Percentiles rank a stretch among this genome's conserved stretches.
Evolutionary conservation across 2,329 filamentous ascomycete species (phyloP).

Genomic region (Arthroderma sp.): DNA sequence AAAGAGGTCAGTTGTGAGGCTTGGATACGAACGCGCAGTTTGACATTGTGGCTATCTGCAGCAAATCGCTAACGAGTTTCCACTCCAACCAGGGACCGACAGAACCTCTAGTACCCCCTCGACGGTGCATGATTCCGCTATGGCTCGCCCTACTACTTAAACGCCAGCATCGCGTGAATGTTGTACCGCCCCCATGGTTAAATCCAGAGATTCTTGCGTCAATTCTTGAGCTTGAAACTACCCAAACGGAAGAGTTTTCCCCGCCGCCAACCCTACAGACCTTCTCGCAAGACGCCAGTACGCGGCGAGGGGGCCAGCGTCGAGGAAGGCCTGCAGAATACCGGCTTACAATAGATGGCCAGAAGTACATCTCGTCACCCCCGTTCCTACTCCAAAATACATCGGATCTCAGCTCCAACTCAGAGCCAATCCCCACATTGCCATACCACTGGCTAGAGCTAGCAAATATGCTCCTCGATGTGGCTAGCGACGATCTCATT

Average conservation of each 20-base stretch:
- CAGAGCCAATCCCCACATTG: slow-evolving; percentile 36
- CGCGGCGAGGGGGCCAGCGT: slow-evolving; percentile 17
- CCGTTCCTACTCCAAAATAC: slow-evolving; percentile 72
- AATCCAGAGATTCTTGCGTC: slow-evolving; percentile 59
- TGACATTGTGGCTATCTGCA: too few species aligned
- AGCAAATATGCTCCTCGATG: slow-evolving; percentile 71
- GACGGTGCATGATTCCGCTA: slow-evolving; percentile 65
- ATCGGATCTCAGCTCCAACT: slow-evolving; percentile 29
- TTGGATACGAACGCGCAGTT: too few species aligned
- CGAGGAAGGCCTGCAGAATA: slow-evolving; percentile 12
- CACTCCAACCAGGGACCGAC: slow-evolving; percentile 53
- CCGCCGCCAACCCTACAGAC: slow-evolving; percentile 57
- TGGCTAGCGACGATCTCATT: slow-evolving; percentile 70
- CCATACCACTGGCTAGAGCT: slow-evolving; percentile 96
- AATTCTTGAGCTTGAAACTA: slow-evolving; percentile 71
- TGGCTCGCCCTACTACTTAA: slow-evolving; percentile 95
- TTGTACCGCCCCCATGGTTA: slow-evolving; percentile 82
- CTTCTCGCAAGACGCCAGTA: slow-evolving; percentile 7
- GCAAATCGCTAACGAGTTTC: background rate
- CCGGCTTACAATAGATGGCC: slow-evolving; percentile 26
- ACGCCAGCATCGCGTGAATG: slow-evolving; percentile 85
- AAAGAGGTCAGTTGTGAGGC: too few species aligned
- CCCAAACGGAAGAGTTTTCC: slow-evolving; percentile 58
- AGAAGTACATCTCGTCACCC: slow-evolving; percentile 39
- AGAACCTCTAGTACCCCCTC: slow-evolving; percentile 63